These are phyloP conservation scores for Fabrea salina DNA, from an alignment of 169 alveolate genomes.

Conservation along the genomic window DNA sequence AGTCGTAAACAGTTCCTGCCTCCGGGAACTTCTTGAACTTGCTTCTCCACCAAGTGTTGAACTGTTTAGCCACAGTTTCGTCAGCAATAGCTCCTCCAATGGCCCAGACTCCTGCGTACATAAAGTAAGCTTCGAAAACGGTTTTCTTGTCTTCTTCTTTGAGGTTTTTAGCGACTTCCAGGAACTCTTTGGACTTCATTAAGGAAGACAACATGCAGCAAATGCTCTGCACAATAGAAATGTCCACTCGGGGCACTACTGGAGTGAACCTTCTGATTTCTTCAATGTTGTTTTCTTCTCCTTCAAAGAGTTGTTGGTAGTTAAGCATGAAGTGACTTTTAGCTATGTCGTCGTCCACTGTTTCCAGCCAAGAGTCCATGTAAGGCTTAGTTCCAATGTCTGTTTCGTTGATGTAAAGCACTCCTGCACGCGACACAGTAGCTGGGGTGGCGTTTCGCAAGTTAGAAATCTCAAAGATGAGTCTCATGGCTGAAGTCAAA, in stretches of 20 bases:
- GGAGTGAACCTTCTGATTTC: conserved; percentile 75
- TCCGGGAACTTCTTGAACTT: conserved; percentile 92
- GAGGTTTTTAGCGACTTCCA: conserved; percentile 69
- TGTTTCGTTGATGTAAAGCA: conserved; percentile 93
- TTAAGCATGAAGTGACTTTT: conserved; percentile 85
- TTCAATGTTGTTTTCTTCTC: conserved; percentile 77
- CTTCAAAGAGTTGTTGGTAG: conserved; percentile 82
- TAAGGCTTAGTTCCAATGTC: conserved; percentile 94
- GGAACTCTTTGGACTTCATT: conserved; percentile 72
- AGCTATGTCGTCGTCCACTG: conserved; percentile 83
- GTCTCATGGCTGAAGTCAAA: conserved; percentile 91
- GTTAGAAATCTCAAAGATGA: conserved; percentile 92
- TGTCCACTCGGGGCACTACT: conserved; percentile 85
- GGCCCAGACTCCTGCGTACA: conserved; percentile 94
- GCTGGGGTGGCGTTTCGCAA: conserved; percentile 97
- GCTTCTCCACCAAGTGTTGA: conserved; percentile 74
- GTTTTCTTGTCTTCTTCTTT: conserved; percentile 88
- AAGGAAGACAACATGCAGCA: conserved; percentile 86
- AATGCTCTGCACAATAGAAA: conserved; percentile 84
- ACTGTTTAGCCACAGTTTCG: conserved; percentile 74
- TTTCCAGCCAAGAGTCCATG: conserved; percentile 91
- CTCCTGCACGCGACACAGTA: conserved; percentile 97
- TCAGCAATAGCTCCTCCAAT: conserved; percentile 92
- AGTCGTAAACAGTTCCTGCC: conserved; percentile 89
- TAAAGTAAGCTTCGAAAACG: conserved; percentile 90